Conservation (phyloP, 441 rosid genomes). For the Viola pubescens region DNA sequence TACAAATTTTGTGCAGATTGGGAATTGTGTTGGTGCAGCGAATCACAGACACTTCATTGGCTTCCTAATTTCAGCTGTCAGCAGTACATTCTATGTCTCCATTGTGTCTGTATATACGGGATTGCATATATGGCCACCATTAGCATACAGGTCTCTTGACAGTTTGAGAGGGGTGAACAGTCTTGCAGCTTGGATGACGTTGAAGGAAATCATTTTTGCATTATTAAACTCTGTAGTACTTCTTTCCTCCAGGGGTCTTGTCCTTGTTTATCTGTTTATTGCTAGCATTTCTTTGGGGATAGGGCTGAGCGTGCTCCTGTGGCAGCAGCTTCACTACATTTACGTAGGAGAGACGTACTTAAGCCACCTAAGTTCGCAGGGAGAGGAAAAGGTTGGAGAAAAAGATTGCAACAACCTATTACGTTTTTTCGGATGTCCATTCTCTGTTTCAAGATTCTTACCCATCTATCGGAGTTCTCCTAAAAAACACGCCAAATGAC, state of each 20-base stretch:
- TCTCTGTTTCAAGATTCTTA: conserved; percentile 40
- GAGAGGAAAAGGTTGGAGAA: conserved; percentile 35
- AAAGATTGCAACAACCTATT: conserved; percentile 62
- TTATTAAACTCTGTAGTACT: conserved; percentile 43
- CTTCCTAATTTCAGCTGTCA: conserved; percentile 66
- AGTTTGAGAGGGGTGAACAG: conserved; percentile 14
- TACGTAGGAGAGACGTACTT: conserved; percentile 75
- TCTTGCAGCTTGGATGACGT: conserved; percentile 24
- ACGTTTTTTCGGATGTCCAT: conserved; percentile 65
- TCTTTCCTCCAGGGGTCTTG: conserved; percentile 58
- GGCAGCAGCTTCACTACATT: conserved; percentile 86
- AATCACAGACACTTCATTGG: conserved; percentile 65
- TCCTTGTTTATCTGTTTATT: conserved; percentile 68
- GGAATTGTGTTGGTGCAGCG: conserved; percentile 88
- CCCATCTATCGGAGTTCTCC: conserved; percentile 34
- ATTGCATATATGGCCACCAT: conserved; percentile 49
- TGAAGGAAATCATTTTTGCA: conserved; percentile 40
- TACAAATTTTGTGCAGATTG: conserved; percentile 51
- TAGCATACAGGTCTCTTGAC: conserved; percentile 16
- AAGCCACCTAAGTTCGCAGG: conserved; percentile 52
- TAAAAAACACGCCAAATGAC: conserved; percentile 59
- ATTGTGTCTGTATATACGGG: conserved; percentile 41
- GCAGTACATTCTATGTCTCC: conserved; percentile 55
- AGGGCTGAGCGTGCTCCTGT: conserved; percentile 62
- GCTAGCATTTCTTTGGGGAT: conserved; percentile 60